Base-by-base conservation (phyloP, 208 protist genomes). In the Herpetomonas muscarum region DNA sequence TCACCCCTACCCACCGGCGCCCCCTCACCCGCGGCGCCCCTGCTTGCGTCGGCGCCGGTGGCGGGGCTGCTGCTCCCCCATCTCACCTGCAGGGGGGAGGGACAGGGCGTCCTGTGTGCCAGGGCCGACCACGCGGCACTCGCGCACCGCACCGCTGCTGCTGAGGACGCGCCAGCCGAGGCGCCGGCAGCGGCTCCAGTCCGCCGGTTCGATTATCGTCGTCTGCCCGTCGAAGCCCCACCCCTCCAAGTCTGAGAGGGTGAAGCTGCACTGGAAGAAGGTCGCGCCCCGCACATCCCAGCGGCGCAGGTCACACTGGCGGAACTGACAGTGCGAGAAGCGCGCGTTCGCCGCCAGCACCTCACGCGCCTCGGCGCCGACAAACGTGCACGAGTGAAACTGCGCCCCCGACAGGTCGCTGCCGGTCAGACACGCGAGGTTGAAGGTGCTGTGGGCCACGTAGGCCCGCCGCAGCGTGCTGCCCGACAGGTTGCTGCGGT, bases 281-380 rank as follows among this genome's bases (percentile, higher is more conserved):
- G 84, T 85, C 12, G 83, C 76, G 28, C 87, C 83, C 17, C 64
- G 47, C 28, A 87, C 81, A 47, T 86, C 67, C 84, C 87, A 94
- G 21, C 64, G 44, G 6, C 49, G 56, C 46, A 94, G 53, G 53
- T 91, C 76, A 13, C 78, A 60, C 1, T 74, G 73, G 22, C 55
- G 53, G 55, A 94, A 94, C 2, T 76, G 59, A 58, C 87, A 94
- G 48, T 94, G 70, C 2, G 81, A 80, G 52, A 94, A 94, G 24
- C 74, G 70, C 1, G 79, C 74, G 2, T 66, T 51, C 1, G 57
- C 47, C 10, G 76, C 87, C 31, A 45, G 22, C 6, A 79, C 72
- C 0, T 34, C 49, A 4, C 21, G 34, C 19, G 77, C 79, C 22
- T 81, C 71, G 9, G 74, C 50, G 17, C 70, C 73, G 15, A 87